Conservation (phyloP, 2,329 filamentous ascomycete genomes). For the Colletotrichum tanaceti region DNA sequence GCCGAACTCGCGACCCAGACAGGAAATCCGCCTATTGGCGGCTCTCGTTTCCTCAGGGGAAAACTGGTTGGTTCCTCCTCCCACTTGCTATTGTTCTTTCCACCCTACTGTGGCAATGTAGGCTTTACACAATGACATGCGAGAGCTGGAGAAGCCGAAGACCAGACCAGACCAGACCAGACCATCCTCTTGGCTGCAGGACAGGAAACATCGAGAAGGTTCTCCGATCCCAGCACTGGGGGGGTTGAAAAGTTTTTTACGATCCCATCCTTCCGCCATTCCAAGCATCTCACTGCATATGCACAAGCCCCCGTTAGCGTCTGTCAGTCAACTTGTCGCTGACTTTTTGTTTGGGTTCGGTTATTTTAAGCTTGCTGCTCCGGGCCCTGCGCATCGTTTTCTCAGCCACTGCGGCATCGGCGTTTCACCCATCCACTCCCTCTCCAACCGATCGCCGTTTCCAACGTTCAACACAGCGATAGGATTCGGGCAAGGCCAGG, state of each 20-base stretch:
- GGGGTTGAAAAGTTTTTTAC: not conserved
- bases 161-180: slow-evolving; percentile 16
- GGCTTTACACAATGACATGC: not conserved
- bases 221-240: not conserved
- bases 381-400: not conserved
- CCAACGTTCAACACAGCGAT: not conserved
- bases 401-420: slow-evolving; percentile 11
- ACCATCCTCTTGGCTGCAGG: slow-evolving; percentile 28
- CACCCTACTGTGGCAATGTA: not conserved
- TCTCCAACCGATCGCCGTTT: not conserved
- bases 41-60: not conserved
- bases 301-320: not conserved
- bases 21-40: not conserved
- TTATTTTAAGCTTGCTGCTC: not conserved
- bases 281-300: not conserved
- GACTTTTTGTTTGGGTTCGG: not conserved
- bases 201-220: slow-evolving; percentile 14
- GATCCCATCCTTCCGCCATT: not conserved
- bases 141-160: slow-evolving; percentile 14
- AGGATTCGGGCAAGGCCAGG: not conserved
- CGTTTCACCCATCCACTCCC: not conserved
- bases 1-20: not conserved
- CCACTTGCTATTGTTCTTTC: not conserved
- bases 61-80: not conserved
- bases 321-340: not conserved